Evolutionary conservation across 495 filamentous ascomycete genomes (phyloP).

Genomic region (Penicillium maclennaniae): DNA sequence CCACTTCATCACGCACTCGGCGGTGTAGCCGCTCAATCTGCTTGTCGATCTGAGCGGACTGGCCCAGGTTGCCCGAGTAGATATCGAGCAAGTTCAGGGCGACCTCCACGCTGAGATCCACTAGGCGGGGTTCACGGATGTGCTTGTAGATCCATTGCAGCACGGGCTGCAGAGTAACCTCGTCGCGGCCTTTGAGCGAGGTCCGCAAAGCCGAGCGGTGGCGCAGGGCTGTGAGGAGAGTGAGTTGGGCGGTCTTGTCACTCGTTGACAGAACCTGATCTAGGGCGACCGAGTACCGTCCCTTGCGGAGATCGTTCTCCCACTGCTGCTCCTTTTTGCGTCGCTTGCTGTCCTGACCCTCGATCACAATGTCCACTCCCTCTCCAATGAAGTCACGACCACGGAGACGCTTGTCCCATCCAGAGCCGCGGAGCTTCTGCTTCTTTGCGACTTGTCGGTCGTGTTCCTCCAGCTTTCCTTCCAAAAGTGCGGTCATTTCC

Average conservation of each 20-base stretch:
- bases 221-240: conserved; percentile 73
- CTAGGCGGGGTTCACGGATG: conserved; percentile 74
- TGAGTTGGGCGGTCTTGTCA: conserved; percentile 61
- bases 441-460: conserved; percentile 60
- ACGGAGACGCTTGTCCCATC: conserved; percentile 64
- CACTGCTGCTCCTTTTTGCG: conserved; percentile 64
- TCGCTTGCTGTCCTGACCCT: conserved; percentile 58
- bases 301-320: conserved; percentile 77
- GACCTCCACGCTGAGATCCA: conserved; percentile 72
- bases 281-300: conserved; percentile 69
- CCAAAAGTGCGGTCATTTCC: conserved; percentile 80
- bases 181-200: conserved; percentile 78
- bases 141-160: conserved; percentile 77
- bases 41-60: conserved; percentile 66
- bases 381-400: conserved; percentile 83
- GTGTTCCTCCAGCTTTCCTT: conserved; percentile 68
- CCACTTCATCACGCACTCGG: conserved; percentile 70
- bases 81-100: conserved; percentile 77
- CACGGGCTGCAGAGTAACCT: conserved; percentile 73
- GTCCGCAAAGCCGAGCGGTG: conserved; percentile 85
- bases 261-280: conserved; percentile 65
- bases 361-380: conserved; percentile 80
- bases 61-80: conserved; percentile 76
- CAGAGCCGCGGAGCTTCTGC: conserved; percentile 63
- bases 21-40: conserved; percentile 60